Conservation (phyloP, 169 alveolate species). For the Plasmodium falciparum region DNA sequence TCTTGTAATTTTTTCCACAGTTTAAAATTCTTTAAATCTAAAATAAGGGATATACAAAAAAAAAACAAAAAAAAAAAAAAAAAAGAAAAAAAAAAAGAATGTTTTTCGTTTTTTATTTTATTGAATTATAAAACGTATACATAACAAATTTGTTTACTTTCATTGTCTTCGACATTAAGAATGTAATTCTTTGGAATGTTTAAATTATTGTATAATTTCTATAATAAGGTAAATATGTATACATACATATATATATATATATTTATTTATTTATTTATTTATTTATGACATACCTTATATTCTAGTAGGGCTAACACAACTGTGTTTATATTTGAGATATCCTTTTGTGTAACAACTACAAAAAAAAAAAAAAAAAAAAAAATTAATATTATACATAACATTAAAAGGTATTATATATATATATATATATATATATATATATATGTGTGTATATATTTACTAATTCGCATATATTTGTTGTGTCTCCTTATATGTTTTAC, state of each 20-base stretch:
- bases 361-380: neutral
- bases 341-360: conserved; percentile 71
- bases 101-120: neutral
- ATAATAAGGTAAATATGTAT: neutral
- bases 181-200: conserved; percentile 52
- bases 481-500: neutral
- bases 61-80: no score
- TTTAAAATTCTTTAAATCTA: conserved; percentile 59
- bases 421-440: no score
- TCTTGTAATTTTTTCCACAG: conserved; percentile 69
- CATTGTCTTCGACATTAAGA: conserved; percentile 43
- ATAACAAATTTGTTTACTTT: conserved; percentile 15
- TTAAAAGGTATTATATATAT: neutral
- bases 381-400: neutral
- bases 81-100: neutral
- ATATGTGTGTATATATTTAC: neutral
- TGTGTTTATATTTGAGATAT: conserved; percentile 43
- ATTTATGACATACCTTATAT: conserved; percentile 21
- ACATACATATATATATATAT: neutral
- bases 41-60: no score
- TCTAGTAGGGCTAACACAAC: conserved; percentile 66
- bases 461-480: no score
- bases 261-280: neutral
- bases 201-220: conserved; percentile 55
- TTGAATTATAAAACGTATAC: neutral